phyloP scores from a whole-genome alignment of 306 rosid genomes.

The Myrica gale region DNA sequence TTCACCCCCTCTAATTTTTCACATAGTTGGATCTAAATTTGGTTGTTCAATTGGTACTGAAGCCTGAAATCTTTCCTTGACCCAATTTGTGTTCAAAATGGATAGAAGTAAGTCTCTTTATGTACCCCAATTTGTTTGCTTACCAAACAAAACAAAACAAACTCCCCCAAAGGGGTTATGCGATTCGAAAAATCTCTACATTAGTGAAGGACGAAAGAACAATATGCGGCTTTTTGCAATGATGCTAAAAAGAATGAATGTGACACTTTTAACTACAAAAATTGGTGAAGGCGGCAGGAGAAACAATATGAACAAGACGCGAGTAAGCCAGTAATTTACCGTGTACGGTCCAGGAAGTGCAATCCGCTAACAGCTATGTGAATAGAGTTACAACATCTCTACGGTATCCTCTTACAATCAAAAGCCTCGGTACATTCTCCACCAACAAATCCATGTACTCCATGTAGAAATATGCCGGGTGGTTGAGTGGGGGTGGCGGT shows the following conservation, averaged over 20 bases:
- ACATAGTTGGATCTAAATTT: no score
- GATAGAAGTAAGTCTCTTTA: no score
- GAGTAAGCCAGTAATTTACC: constrained; percentile 22
- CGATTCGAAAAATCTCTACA: constrained; percentile 36
- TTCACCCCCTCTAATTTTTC: no score
- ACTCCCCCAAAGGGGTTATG: constrained; percentile 27
- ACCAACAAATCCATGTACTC: constrained; percentile 98
- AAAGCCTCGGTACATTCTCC: constrained; percentile 89
- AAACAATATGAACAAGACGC: constrained; percentile 42
- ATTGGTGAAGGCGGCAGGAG: constrained; percentile 3
- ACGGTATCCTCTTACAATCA: constrained; percentile 95
- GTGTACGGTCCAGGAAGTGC: constrained; percentile 36
- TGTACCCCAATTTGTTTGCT: no score
- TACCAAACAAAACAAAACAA: no score
- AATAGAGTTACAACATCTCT: constrained; percentile 91
- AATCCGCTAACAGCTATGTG: constrained; percentile 56
- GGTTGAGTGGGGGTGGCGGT: constrained; percentile 91
- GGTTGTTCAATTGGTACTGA: no score
- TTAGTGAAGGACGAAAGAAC: constrained; percentile 28
- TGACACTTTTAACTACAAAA: constrained; percentile 50
- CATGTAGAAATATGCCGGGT: constrained; percentile 90
- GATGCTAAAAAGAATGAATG: constrained; percentile 57
- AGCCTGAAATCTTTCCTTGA: no score
- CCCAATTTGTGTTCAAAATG: no score
- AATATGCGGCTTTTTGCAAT: constrained; percentile 40